Conservation (phyloP, 2,329 filamentous ascomycete genomes). For the Colletotrichum lentis region DNA sequence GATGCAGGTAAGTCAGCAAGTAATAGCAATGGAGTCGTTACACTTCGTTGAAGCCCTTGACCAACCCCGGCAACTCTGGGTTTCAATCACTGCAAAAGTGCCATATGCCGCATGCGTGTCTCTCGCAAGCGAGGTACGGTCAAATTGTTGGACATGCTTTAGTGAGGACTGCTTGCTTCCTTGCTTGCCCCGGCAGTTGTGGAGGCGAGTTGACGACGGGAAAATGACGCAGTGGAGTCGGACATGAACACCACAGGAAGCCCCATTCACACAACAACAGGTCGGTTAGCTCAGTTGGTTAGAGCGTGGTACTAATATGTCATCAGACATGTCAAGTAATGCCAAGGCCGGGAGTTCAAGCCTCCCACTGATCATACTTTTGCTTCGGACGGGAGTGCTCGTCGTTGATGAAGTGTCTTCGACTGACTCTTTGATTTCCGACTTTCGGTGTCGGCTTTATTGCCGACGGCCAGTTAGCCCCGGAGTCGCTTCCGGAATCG, state of each 20-base stretch:
- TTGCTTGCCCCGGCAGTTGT: not conserved
- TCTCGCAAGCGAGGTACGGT: too few relatives aligned
- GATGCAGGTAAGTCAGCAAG: too few relatives aligned
- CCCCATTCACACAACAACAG: not conserved
- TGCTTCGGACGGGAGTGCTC: not conserved
- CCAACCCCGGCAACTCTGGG: too few relatives aligned
- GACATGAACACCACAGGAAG: not conserved
- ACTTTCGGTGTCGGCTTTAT: not conserved
- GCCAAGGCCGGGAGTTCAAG: conserved; percentile 38
- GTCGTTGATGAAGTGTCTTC: not conserved
- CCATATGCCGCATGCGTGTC: too few relatives aligned
- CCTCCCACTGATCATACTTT: conserved; percentile 35
- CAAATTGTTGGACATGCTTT: not conserved
- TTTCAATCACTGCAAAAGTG: too few relatives aligned
- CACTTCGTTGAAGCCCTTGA: too few relatives aligned
- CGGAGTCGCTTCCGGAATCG: not conserved
- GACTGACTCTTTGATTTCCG: not conserved
- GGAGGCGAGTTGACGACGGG: not conserved
- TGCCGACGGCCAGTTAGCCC: too few relatives aligned
- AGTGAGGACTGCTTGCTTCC: not conserved
- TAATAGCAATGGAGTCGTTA: too few relatives aligned
- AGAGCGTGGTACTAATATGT: conserved; percentile 38
- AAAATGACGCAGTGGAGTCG: not conserved
- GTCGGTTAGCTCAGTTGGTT: conserved; percentile 39
- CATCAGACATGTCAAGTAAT: conserved; percentile 23